Evolutionary conservation across 139 green algal genomes (phyloP).

Genomic region (Spirogloea muscicola): DNA sequence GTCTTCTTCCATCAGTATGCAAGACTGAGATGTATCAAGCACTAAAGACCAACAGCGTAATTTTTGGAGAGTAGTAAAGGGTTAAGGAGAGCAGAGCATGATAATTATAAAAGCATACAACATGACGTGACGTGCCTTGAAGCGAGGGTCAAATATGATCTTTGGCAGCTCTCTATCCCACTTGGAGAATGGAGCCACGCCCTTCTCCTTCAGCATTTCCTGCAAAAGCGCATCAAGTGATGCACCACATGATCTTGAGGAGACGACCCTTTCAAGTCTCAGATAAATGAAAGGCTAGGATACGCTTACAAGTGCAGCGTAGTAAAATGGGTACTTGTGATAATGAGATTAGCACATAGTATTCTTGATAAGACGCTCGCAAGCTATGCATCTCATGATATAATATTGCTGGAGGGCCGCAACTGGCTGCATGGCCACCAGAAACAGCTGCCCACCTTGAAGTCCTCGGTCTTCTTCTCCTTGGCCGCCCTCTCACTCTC

Average conservation of each 20-base stretch:
- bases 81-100: no score
- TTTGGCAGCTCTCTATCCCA: constrained; percentile 52
- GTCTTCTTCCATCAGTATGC: no score
- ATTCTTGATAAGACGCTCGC: neutral
- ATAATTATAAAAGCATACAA: no score
- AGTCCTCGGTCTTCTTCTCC: no score
- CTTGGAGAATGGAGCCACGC: constrained; percentile 45
- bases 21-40: no score
- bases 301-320: neutral
- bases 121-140: constrained; percentile 31
- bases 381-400: neutral
- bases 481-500: no score
- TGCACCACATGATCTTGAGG: neutral
- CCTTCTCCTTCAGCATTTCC: constrained; percentile 50
- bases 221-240: constrained; percentile 20
- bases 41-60: no score
- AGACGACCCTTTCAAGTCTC: neutral
- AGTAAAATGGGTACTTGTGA: no score
- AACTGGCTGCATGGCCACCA: no score
- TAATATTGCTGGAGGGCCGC: neutral
- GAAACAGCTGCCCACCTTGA: no score
- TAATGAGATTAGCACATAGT: no score
- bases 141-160: constrained; percentile 42
- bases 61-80: no score
- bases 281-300: neutral